phyloP scores from a whole-genome alignment of 495 filamentous ascomycete species.

The Xanthoparmelia taractica region DNA sequence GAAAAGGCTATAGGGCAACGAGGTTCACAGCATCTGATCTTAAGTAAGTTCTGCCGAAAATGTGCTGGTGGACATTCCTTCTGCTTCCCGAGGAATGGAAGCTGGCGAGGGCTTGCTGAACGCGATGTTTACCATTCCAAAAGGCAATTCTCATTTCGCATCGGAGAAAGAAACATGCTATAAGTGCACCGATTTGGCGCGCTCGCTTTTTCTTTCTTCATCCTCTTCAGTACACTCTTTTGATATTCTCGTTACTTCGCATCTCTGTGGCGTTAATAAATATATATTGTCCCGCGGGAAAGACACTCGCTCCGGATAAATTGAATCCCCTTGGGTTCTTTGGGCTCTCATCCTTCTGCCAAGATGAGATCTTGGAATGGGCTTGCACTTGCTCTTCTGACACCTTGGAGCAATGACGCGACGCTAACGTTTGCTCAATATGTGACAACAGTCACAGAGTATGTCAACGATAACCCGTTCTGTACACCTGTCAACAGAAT shows the following conservation, averaged over 20 bases:
- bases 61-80: not conserved
- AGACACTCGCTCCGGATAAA: not conserved
- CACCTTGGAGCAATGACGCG: not conserved
- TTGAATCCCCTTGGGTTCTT: no score
- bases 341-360: not conserved
- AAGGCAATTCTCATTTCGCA: not conserved
- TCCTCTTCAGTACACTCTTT: not conserved
- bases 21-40: not conserved
- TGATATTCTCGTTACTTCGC: not conserved
- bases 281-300: not conserved
- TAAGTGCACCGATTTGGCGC: not conserved
- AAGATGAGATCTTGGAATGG: not conserved
- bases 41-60: not conserved
- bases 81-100: not conserved
- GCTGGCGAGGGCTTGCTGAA: not conserved
- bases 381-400: not conserved
- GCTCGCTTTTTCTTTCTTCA: not conserved
- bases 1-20: not conserved
- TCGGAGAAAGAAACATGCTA: not conserved
- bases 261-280: not conserved
- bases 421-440: not conserved
- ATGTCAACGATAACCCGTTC: not conserved
- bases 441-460: not conserved
- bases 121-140: not conserved
- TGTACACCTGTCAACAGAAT: not conserved